Evolutionary conservation across 2,329 filamentous ascomycete species (phyloP), one percentile per base, ranked within the genome.

Genomic region (Aspergillus eucalypticola): DNA sequence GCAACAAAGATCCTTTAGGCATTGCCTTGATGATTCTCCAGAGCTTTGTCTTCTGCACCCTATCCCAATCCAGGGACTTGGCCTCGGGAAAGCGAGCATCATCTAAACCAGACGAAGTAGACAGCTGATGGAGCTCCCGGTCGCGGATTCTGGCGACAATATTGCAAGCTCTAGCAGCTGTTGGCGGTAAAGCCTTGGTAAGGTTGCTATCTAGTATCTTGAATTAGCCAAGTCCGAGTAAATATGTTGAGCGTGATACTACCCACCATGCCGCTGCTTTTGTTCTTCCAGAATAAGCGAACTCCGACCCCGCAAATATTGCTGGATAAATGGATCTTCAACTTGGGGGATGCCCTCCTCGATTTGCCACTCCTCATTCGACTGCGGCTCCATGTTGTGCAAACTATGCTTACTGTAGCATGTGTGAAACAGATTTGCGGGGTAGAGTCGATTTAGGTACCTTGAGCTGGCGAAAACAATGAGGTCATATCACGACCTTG

Each of bases 51-150:
- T 83, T 82, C 76, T 96, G 91, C 86, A 96, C 96, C 39, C 87
- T 86, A n/a, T 88, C 85, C 75, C 92, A 94, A 67, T 92, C 92
- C 38, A 94, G 83, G 77, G 96, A 97, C 90, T 96, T 95, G 89
- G 96, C 96, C 10, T 93, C 93, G 86, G 83, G 3, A 88, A 87
- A 3, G 92, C 79, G 48, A 82, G 82, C 70, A 42, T 93, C 88
- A 68, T 94, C 90, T 53, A 90, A 85, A 49, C 86, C 84, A 32
- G 85, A 81, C 8, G 88, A 92, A 93, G 88, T 92, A 93, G 92
- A 96, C 61, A 94, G 80, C 2, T 86, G 88, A 55, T 83, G 80
- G 69, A 88, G 86, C 78, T 98, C 94, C 68, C 91, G 85, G 54
- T 86, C 84, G 46, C 92, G 88, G 70, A 97, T 95, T 62, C 86